Base-by-base conservation (phyloP, 2,329 filamentous ascomycete species). In the Zarea fungicola region DNA sequence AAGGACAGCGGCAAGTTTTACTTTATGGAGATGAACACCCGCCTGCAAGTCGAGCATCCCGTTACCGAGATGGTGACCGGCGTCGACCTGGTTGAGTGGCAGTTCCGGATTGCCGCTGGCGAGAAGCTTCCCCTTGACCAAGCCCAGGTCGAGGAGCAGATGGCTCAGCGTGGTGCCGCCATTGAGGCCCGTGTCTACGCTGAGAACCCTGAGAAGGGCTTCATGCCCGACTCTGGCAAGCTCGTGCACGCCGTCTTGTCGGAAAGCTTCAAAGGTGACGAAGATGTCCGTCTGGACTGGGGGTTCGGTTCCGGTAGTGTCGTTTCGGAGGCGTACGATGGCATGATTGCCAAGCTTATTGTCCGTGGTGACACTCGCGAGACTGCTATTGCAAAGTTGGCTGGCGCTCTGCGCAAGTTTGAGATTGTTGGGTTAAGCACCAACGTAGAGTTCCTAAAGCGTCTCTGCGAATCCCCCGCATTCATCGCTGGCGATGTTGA, bases 281-380 rank as follows among this genome's bases (percentile, higher is more conserved):
- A 85, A 1, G 86, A 90, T 54, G 80, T 97, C 26, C 84, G 93
- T 34, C 90, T 99, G 55, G 93, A 99, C 61, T 90, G 91, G 39
- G 93, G 93, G 2, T 97, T 97, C 64, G 81, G 91, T 23, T 78
- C 90, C 57, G 93, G 93, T 22, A 92, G 96, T 63, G 89, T 89
- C 54, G 88, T 99, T 3, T 95, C 91, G 0, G 89, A 92, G 51
- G 88, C 93, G 48, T 99, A 99, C 66, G 93, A 99, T 59, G 93
- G 93, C 23, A 99, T 99, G 93, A 96, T 99, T 57, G 89, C 93
- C 37, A 99, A 99, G 70, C 79, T 99, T 45, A 99, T 99, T 58
- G 89, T 97, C 6, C 81, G 88, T 50, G 93, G 88, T 1, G 78
- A 81, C 14, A 85, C 85, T 49, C 80, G 93, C 52, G 80, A 86